Base-by-base conservation (phyloP, 2,329 filamentous ascomycete genomes). In the Furcasterigmium sp. region DNA sequence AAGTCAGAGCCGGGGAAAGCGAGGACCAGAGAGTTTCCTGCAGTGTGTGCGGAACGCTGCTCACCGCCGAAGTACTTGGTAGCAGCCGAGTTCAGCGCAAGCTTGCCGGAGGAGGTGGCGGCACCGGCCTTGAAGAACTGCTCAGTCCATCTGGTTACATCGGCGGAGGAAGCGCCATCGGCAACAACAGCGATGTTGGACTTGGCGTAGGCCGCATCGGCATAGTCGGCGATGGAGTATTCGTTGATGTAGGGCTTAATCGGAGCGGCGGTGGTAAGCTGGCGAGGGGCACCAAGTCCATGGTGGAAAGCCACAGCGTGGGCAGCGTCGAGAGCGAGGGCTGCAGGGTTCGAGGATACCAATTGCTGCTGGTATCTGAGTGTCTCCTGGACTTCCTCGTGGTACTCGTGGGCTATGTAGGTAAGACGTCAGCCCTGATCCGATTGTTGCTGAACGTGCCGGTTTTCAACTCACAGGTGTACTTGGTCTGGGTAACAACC, bases 31-130 rank as follows among this genome's bases (percentile, higher is more conserved):
- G 90, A 78, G 71, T 95, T 96, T 54, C 87, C 85, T 52, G 75
- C 73, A 47, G 74, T 75, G 66, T 89, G 86, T 51, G 86, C 76
- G 54, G 87, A 86, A 56, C 93, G 88, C 74, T 95, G 88, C 76
- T 98, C 90, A 61, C 93, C 94, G 65, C 93, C 93, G 61, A 82
- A 87, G 82, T 97, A 98, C 70, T 91, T 93, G 63, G 82, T 79
- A 51, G 85, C 74, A 53, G 80, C 68, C 49, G 73, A 70, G 62
- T 80, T 76, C 51, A 85, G 69, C 32, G 69, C 56, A 53, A 76
- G 66, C 57, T 74, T 69, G 59, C 70, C 67, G 54, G 68, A 65
- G 49, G 76, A 62, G 51, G 74, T 66, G 54, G 73, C 64, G 46
- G 84, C 77, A 39, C 86, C 74, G 47, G 77, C 75, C 64, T 82